These are phyloP conservation scores for Pythium periplocum DNA, from an alignment of 352 stramenopile genomes.

Conservation along the genomic window DNA sequence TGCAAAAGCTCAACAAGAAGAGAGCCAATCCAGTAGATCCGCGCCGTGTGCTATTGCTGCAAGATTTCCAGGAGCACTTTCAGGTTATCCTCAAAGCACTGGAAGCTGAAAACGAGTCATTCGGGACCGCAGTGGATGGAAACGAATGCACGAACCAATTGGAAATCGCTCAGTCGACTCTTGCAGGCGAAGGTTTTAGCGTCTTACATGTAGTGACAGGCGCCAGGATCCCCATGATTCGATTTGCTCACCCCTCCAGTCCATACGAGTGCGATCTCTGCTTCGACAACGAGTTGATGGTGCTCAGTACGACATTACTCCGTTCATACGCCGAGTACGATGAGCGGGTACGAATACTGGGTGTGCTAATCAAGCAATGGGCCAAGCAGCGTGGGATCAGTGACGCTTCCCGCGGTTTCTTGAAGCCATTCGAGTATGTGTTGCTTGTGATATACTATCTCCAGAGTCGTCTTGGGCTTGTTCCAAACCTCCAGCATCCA, in stretches of 20 bases:
- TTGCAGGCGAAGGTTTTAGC: constrained; percentile 47
- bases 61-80: too few relatives aligned
- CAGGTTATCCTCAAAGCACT: too few relatives aligned
- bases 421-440: constrained; percentile 98
- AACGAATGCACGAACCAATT: too few relatives aligned
- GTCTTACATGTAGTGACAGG: constrained; percentile 57
- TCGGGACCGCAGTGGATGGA: too few relatives aligned
- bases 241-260: constrained; percentile 52
- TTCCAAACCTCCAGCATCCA: constrained; percentile 94
- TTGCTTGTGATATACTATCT: constrained; percentile 97
- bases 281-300: constrained; percentile 79
- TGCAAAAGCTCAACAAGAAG: too few relatives aligned
- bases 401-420: constrained; percentile 92
- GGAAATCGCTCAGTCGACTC: constrained; percentile 6
- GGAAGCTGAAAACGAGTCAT: too few relatives aligned
- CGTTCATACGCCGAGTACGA: constrained; percentile 76
- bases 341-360: constrained; percentile 78
- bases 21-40: too few relatives aligned
- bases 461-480: constrained; percentile 68
- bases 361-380: constrained; percentile 97
- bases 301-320: constrained; percentile 74
- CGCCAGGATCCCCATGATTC: constrained; percentile 78
- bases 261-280: constrained; percentile 79
- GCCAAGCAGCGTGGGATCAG: constrained; percentile 96
- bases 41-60: too few relatives aligned